Base-by-base conservation (phyloP, 176 grass and related monocot genomes). In the Saccharum officinarum region DNA sequence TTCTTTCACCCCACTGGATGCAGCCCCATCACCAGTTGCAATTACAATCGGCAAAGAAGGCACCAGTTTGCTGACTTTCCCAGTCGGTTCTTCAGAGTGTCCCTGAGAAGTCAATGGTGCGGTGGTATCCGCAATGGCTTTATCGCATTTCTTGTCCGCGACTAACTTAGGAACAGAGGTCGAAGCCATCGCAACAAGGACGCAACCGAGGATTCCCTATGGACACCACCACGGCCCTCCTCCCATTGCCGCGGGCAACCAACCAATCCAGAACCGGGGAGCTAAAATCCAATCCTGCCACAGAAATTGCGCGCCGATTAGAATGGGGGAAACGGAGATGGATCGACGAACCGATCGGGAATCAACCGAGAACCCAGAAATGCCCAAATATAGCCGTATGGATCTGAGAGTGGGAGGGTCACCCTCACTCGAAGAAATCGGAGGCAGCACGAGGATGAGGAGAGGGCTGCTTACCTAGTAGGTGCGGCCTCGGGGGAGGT, bases 151-250 rank as follows among this genome's bases (percentile, higher is more conserved):
- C 89, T 77, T 75, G 1, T 57, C 76, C 3, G 26, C 1, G 13
- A 65, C n/a, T 25, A 26, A 10, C 64, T 81, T 73, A 30, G 64
- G 6, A 77, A 23, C 55, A 25, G 71, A 42, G 66, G 81, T 72
- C n/a, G 91, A 89, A 77, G 80, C 87, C 87, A 92, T 92, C 60
- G 33, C 76, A 30, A 10, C 12, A 18, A 37, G 8, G 23, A n/a
- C 6, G n/a, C 0, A 16, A 67, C 10, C 10, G 20, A n/a, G 40
- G 71, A 79, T 67, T 20, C 34, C 23, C 55, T 44, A 44, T 45
- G 3, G 57, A 54, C 39, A 79, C 42, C n/a, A 18, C 65, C 66
- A 40, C 5, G 25, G 18, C 40, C 80, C 16, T 30, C 8, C 52
- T 39, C 72, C 50, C 80, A 83, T 83, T 40, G 18, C 22, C 50